Conservation (phyloP, 1,284 basidiomycete genomes). For the Grifola frondosa region DNA sequence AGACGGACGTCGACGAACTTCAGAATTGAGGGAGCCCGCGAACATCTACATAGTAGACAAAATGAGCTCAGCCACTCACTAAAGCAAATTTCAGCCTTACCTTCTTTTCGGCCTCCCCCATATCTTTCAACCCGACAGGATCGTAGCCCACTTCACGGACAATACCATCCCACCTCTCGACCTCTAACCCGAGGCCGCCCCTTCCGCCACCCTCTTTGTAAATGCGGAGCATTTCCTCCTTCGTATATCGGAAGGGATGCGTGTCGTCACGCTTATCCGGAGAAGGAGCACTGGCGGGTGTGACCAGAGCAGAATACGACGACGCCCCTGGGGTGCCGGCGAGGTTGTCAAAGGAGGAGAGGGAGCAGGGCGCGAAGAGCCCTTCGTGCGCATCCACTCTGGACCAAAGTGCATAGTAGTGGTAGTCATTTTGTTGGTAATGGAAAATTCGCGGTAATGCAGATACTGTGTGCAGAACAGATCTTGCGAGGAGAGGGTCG, state of each 20-base stretch:
- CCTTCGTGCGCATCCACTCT: conserved; percentile 84
- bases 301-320: conserved; percentile 79
- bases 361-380: conserved; percentile 52
- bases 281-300: conserved; percentile 49
- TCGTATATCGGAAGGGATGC: conserved; percentile 84
- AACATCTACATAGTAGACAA: conserved; percentile 53
- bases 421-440: conserved; percentile 56
- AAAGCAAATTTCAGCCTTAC: conserved; percentile 42
- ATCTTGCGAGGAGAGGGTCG: conserved; percentile 8
- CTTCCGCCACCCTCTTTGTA: conserved; percentile 79
- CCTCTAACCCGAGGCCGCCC: conserved; percentile 77
- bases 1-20: conserved; percentile 78
- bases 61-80: conserved; percentile 8
- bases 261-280: conserved; percentile 59
- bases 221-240: conserved; percentile 81
- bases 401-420: conserved; percentile 83
- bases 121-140: conserved; percentile 76
- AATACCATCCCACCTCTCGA: conserved; percentile 84
- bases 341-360: conserved; percentile 52
- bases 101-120: conserved; percentile 86
- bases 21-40: conserved; percentile 73
- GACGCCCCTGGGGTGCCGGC: conserved; percentile 53
- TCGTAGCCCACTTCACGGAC: conserved; percentile 73
- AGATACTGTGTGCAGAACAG: neutral
- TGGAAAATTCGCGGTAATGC: conserved; percentile 8